phyloP scores from a whole-genome alignment of 2,329 filamentous ascomycete genomes.

The Coniella lustricola region DNA sequence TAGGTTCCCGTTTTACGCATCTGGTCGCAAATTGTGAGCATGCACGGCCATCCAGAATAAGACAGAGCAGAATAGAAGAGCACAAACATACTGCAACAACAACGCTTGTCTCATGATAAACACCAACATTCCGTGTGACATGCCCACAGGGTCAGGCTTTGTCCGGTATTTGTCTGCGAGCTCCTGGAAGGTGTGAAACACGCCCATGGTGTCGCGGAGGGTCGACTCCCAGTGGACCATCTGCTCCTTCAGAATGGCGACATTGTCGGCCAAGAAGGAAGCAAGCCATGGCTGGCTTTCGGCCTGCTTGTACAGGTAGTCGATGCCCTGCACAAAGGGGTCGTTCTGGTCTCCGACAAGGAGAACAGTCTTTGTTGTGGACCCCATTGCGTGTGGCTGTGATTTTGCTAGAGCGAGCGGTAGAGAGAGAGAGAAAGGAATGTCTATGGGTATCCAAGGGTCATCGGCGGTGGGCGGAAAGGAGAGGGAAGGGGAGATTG shows the following conservation, averaged over 20 bases:
- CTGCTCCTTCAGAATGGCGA: constrained; percentile 11
- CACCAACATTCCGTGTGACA: constrained; percentile 9
- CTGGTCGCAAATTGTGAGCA: not conserved
- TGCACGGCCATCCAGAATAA: too few species aligned
- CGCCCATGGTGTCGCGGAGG: constrained; percentile 8
- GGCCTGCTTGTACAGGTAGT: constrained; percentile 12
- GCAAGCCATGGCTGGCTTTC: constrained; percentile 10
- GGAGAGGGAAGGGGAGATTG: not conserved
- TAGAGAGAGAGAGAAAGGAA: constrained; percentile 2
- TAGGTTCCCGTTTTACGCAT: constrained; percentile 5
- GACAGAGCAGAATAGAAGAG: not conserved
- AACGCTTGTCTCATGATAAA: constrained; percentile 13
- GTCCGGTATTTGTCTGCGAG: constrained; percentile 10
- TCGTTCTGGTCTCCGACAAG: constrained; percentile 12
- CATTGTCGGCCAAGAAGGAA: constrained; percentile 9
- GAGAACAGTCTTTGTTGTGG: constrained; percentile 11
- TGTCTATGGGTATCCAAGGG: constrained; percentile 5
- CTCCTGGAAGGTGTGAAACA: constrained; percentile 12
- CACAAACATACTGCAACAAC: constrained; percentile 4
- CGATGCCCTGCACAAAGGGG: constrained; percentile 9
- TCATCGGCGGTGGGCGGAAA: not conserved
- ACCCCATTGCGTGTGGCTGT: constrained; percentile 5
- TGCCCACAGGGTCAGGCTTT: constrained; percentile 8
- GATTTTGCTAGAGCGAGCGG: not conserved
- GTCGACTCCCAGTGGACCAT: constrained; percentile 11